Percentiles rank a stretch among this genome's conserved stretches.
These are phyloP conservation scores for Xylariaceae sp. DNA, from an alignment of 2,329 filamentous ascomycete species.

Conservation along the genomic window DNA sequence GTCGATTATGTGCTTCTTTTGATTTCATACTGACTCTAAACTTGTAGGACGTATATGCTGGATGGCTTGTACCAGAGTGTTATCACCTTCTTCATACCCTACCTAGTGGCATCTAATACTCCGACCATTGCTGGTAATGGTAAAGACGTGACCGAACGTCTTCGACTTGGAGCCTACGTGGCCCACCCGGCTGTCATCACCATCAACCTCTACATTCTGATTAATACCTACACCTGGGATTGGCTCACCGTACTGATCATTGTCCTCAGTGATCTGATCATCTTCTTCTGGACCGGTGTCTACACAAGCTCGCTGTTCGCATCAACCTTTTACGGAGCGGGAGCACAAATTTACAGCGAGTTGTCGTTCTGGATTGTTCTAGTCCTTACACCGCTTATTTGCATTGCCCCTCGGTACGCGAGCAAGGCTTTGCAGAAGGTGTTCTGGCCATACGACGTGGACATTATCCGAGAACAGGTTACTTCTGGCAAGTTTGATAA, in stretches of 20 bases:
- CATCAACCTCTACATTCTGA: conserved; percentile 89
- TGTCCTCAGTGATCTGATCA: conserved; percentile 71
- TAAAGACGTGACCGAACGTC: conserved; percentile 69
- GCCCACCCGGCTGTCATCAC: conserved; percentile 77
- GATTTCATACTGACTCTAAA: conserved; percentile 18
- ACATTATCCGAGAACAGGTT: conserved; percentile 92
- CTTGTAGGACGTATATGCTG: conserved; percentile 75
- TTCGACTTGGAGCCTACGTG: conserved; percentile 81
- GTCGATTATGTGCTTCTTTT: neutral
- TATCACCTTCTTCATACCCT: conserved; percentile 89
- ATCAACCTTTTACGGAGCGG: conserved; percentile 66
- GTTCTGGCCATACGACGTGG: conserved; percentile 86
- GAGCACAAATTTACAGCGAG: conserved; percentile 70
- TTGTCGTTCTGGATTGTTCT: conserved; percentile 84
- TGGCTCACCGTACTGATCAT: conserved; percentile 89
- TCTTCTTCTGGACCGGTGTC: conserved; percentile 94
- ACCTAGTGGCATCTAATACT: conserved; percentile 66
- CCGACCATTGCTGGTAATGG: conserved; percentile 68
- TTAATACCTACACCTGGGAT: conserved; percentile 98
- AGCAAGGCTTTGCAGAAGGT: conserved; percentile 89
- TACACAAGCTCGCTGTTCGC: conserved; percentile 56
- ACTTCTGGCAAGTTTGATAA: conserved; percentile 76
- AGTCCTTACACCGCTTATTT: conserved; percentile 72
- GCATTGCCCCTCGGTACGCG: conserved; percentile 79
- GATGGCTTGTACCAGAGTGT: conserved; percentile 94